Conservation (phyloP, 176 grass and related monocot genomes). For the Paspalum vaginatum region DNA sequence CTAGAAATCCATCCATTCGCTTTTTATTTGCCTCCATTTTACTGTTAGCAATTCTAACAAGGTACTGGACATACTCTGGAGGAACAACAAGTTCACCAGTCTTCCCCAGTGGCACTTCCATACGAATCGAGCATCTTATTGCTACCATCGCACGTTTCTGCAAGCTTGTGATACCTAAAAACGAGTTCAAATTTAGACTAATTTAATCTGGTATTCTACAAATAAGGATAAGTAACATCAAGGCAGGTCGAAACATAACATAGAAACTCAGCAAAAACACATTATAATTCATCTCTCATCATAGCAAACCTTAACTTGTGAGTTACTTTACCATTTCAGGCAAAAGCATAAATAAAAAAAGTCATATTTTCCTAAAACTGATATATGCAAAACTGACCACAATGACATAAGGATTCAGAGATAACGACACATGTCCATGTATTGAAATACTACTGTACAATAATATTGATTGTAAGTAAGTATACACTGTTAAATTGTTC, state of each 20-base stretch:
- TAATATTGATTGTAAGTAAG: not conserved
- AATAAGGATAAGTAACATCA: not conserved
- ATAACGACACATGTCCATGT: not conserved
- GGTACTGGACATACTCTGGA: slow-evolving; percentile 65
- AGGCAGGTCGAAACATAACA: not conserved
- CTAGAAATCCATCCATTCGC: slow-evolving; percentile 71
- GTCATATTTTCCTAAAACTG: not conserved
- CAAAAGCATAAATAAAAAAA: not conserved
- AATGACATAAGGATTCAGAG: not conserved
- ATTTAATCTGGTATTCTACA: not conserved
- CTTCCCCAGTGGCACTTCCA: slow-evolving; percentile 89
- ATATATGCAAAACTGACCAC: not conserved
- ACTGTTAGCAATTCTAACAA: slow-evolving; percentile 75
- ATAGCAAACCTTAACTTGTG: not conserved
- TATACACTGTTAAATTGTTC: not conserved
- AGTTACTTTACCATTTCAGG: not conserved
- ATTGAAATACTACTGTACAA: not conserved
- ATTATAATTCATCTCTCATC: not conserved
- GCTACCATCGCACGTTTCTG: slow-evolving; percentile 84
- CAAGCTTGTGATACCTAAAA: slow-evolving; percentile 83
- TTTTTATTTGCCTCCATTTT: slow-evolving; percentile 94
- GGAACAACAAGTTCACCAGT: slow-evolving; percentile 56
- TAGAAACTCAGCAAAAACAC: not conserved
- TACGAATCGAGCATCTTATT: slow-evolving; percentile 86
- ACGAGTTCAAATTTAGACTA: slow-evolving; percentile 5